Percentiles rank a stretch among this genome's conserved stretches.
These are phyloP conservation scores for Neonectria hederae DNA, from an alignment of 2,329 filamentous ascomycete species.

Conservation along the genomic window DNA sequence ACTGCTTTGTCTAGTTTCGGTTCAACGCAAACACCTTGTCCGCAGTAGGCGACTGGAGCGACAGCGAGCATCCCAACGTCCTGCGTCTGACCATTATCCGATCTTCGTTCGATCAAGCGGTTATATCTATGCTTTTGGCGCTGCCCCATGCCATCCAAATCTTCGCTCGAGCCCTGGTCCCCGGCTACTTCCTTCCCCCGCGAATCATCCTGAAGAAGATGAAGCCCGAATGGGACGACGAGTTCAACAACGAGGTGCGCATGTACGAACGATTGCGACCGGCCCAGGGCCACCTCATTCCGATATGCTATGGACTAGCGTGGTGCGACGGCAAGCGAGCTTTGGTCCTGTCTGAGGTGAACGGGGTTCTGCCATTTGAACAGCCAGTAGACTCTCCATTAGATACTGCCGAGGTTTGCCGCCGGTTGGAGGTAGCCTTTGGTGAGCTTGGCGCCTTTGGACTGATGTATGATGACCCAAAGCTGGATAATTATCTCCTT, in stretches of 20 bases:
- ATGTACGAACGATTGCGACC: conserved; percentile 19
- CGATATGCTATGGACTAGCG: conserved; percentile 26
- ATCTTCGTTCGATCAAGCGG: neutral
- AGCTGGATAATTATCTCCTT: conserved; percentile 26
- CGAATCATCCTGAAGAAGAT: conserved; percentile 28
- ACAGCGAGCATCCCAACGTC: neutral
- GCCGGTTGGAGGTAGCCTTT: neutral
- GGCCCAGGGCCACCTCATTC: conserved; percentile 25
- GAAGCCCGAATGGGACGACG: conserved; percentile 26
- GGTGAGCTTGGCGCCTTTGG: neutral
- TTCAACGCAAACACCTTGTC: neutral
- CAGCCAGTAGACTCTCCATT: neutral
- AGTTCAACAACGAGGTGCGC: conserved; percentile 30
- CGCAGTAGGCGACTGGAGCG: neutral
- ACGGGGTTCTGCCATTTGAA: conserved; percentile 11
- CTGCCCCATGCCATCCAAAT: neutral
- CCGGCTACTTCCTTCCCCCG: conserved; percentile 21
- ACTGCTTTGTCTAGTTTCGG: neutral
- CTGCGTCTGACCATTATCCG: neutral
- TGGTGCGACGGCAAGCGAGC: conserved; percentile 19
- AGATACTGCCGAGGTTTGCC: neutral
- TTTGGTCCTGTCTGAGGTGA: conserved; percentile 24
- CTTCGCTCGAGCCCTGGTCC: neutral
- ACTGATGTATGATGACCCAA: conserved; percentile 18
- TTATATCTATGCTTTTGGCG: neutral